Evolutionary conservation across 441 rosid species (phyloP).

Genomic region (Gossypium schwendimanii): DNA sequence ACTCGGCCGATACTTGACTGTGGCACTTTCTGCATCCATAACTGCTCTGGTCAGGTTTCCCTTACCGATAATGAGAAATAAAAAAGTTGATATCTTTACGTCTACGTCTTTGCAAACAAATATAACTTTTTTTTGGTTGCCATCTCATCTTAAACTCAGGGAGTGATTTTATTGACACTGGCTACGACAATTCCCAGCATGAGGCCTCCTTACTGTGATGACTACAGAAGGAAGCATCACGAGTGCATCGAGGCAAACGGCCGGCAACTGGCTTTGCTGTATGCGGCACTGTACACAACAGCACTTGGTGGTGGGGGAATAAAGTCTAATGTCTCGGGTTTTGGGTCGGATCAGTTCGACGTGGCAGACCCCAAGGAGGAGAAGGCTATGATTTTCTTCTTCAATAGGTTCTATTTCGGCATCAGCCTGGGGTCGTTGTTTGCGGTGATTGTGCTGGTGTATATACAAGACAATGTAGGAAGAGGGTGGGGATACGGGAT

Average conservation of each 20-base stretch:
- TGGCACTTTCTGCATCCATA: conserved; percentile 52
- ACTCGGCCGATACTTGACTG: conserved; percentile 77
- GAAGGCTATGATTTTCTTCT: conserved; percentile 80
- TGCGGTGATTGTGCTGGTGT: conserved; percentile 64
- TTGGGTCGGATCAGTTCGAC: conserved; percentile 87
- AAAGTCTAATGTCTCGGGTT: conserved; percentile 84
- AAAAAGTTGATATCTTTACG: neutral
- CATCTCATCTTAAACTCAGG: conserved; percentile 33
- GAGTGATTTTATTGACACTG: conserved; percentile 50
- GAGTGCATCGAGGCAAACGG: conserved; percentile 65
- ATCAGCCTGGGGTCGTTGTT: conserved; percentile 76
- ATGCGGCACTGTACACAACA: conserved; percentile 70
- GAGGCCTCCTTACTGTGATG: conserved; percentile 70
- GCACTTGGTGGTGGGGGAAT: conserved; percentile 90
- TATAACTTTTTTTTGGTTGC: neutral
- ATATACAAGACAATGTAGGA: conserved; percentile 78
- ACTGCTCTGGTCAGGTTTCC: conserved; percentile 52
- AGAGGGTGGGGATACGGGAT: conserved; percentile 93
- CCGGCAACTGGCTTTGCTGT: conserved; percentile 58
- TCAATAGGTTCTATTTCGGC: conserved; percentile 80
- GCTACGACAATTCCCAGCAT: conserved; percentile 63
- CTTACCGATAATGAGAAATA: neutral
- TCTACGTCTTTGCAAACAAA: neutral
- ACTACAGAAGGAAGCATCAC: conserved; percentile 43
- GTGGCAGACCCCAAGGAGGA: conserved; percentile 62